These are phyloP conservation scores for Monotropa hypopitys DNA, from an alignment of 179 eudicot species.

Conservation along the genomic window DNA sequence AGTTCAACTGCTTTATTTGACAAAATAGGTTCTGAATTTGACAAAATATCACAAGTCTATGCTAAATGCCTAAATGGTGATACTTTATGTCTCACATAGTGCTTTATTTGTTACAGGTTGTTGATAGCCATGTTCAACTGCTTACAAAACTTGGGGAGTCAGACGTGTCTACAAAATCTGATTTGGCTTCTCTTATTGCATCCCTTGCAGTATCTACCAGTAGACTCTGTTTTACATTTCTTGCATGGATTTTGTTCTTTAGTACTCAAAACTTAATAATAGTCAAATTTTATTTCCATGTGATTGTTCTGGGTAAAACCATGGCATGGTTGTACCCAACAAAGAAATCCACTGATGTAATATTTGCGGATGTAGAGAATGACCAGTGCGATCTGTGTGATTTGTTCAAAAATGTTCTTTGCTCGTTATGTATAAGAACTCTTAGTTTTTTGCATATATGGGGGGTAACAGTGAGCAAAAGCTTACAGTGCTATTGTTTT, in stretches of 20 bases:
- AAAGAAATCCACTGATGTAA: neutral
- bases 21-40: neutral
- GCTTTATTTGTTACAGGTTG: slow-evolving; percentile 42
- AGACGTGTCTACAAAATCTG: slow-evolving; percentile 28
- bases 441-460: too few species aligned
- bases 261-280: neutral
- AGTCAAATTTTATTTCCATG: neutral
- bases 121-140: slow-evolving; percentile 70
- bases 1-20: too few species aligned
- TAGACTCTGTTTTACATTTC: neutral
- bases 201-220: slow-evolving; percentile 56
- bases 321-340: neutral
- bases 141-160: slow-evolving; percentile 42
- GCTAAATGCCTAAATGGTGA: neutral
- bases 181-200: slow-evolving; percentile 39
- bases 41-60: neutral
- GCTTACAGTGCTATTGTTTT: too few species aligned
- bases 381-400: too few species aligned
- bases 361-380: too few species aligned
- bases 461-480: too few species aligned
- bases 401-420: too few species aligned
- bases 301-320: neutral
- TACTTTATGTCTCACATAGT: neutral
- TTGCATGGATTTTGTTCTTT: neutral
- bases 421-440: too few species aligned